Percentiles rank a stretch among this genome's conserved stretches.
phyloP scores from a whole-genome alignment of 345 rosid species.

The Populus tremula region DNA sequence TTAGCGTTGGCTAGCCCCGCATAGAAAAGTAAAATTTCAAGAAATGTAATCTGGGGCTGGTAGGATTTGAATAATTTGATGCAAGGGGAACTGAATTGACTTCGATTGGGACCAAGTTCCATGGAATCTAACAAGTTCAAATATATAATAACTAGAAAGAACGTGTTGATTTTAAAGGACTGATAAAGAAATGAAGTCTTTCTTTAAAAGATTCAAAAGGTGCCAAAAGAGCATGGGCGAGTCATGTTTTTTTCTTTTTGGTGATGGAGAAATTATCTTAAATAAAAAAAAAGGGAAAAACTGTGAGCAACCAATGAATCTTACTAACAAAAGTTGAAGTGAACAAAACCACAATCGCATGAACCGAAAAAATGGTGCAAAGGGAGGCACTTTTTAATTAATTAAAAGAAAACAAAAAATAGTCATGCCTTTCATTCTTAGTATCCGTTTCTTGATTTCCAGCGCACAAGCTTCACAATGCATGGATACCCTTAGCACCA shows the following conservation, averaged over 20 bases:
- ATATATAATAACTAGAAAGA: constrained; percentile 7
- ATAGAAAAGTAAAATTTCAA: not conserved
- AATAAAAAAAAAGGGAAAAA: not conserved
- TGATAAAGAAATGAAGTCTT: constrained; percentile 8
- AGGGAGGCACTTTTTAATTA: not conserved
- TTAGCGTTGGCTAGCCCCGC: not conserved
- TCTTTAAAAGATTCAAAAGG: constrained; percentile 18
- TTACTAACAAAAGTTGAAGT: not conserved
- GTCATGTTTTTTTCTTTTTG: not conserved
- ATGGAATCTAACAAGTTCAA: constrained; percentile 7
- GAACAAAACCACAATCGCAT: constrained; percentile 9
- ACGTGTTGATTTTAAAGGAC: not conserved
- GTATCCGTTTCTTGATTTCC: constrained; percentile 83
- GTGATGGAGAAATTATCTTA: not conserved
- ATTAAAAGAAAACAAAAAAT: not conserved
- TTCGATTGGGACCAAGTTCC: constrained; percentile 11
- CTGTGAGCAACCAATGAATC: constrained; percentile 7
- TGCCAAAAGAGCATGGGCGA: not conserved
- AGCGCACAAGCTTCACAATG: constrained; percentile 94
- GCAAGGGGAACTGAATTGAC: constrained; percentile 9
- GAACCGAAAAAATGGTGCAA: not conserved
- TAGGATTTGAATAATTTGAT: constrained; percentile 19
- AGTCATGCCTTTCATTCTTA: constrained; percentile 68
- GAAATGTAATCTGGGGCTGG: constrained; percentile 8
- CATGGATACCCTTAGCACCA: constrained; percentile 80